A percentile compares a stretch with the other conserved stretches of the same genome.
Conservation (phyloP, 2,329 filamentous ascomycete genomes). For the Aspergillus pseudonomiae region DNA sequence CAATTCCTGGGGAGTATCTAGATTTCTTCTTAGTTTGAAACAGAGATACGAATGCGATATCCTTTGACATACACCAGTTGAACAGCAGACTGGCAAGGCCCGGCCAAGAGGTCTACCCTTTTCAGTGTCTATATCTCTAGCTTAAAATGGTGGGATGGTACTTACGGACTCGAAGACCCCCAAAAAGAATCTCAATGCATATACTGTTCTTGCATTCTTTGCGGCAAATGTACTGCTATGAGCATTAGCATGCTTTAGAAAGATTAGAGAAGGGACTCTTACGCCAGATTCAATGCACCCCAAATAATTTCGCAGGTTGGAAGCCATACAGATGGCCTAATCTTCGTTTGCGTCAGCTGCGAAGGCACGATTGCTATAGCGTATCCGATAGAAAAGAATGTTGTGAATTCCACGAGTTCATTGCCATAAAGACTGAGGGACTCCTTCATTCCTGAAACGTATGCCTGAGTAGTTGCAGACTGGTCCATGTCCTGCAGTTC, state of each 20-base stretch:
- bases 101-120: conserved; percentile 30
- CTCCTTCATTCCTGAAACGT: conserved; percentile 45
- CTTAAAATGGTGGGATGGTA: background rate
- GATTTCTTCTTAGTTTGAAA: background rate
- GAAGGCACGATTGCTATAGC: conserved; percentile 37
- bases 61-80: conserved; percentile 20
- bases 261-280: background rate
- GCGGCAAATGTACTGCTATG: conserved; percentile 21
- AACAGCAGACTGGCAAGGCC: conserved; percentile 29
- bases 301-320: conserved; percentile 30
- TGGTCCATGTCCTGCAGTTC: conserved; percentile 13
- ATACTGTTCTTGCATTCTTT: conserved; percentile 36
- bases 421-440: conserved; percentile 44
- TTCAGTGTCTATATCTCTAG: background rate
- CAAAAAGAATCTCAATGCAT: conserved; percentile 42
- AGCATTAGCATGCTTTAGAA: background rate
- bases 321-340: conserved; percentile 23
- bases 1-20: conserved; percentile 18
- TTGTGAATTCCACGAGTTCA: conserved; percentile 46
- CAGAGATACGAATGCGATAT: background rate
- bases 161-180: conserved; percentile 36
- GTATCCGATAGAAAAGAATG: conserved; percentile 46
- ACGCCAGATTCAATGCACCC: conserved; percentile 29
- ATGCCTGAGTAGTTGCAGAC: conserved; percentile 29
- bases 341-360: conserved; percentile 20